Percentiles rank a stretch among this genome's conserved stretches.
Evolutionary conservation across 441 rosid genomes (phyloP).

Genomic region (Gossypium trilobum): DNA sequence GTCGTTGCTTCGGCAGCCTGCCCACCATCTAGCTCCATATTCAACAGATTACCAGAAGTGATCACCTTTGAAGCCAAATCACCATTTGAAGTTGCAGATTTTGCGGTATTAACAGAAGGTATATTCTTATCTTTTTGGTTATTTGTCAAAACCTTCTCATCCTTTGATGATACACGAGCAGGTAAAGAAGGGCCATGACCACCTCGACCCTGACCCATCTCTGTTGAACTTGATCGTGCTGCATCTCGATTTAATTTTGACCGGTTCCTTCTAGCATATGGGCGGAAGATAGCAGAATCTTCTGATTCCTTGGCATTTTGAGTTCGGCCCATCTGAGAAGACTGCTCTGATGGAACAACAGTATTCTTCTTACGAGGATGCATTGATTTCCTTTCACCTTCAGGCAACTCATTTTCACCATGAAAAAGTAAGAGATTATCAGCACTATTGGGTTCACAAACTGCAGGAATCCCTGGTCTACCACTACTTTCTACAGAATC

Average conservation of each 20-base stretch:
- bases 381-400: constrained; percentile 39
- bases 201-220: constrained; percentile 58
- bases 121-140: constrained; percentile 46
- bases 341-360: constrained; percentile 52
- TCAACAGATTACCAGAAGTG: constrained; percentile 38
- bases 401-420: constrained; percentile 65
- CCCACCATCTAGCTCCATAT: constrained; percentile 41
- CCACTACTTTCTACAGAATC: constrained; percentile 98
- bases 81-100: constrained; percentile 52
- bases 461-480: constrained; percentile 58
- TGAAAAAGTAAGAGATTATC: constrained; percentile 77
- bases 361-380: constrained; percentile 46
- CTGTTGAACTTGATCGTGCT: constrained; percentile 69
- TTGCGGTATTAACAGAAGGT: constrained; percentile 34
- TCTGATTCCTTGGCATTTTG: constrained; percentile 77
- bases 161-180: constrained; percentile 45
- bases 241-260: constrained; percentile 78
- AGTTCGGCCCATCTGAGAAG: constrained; percentile 51
- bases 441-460: constrained; percentile 80
- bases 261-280: constrained; percentile 96
- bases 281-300: constrained; percentile 93
- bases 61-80: constrained; percentile 39
- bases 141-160: constrained; percentile 45
- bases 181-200: constrained; percentile 21
- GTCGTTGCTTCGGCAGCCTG: constrained; percentile 29